A percentile compares a stretch with the other conserved stretches of the same genome.
Conservation (phyloP, 1,284 basidiomycete genomes). For the Mycosarcoma mackinlayi region DNA sequence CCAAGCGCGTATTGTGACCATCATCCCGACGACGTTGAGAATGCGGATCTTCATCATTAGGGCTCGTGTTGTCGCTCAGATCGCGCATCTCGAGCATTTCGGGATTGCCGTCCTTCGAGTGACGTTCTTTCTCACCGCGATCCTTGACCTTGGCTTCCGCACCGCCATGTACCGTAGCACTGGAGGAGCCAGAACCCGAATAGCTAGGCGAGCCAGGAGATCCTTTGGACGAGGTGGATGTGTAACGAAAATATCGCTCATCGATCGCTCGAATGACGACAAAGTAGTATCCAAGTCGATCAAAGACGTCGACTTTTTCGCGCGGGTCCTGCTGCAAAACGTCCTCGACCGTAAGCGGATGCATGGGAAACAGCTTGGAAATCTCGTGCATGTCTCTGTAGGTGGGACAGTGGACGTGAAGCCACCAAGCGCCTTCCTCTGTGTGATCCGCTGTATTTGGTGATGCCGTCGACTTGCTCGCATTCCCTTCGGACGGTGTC, state of each 20-base stretch:
- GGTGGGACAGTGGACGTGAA: conserved; percentile 88
- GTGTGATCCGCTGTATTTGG: conserved; percentile 4
- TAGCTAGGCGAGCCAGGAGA: conserved; percentile 29
- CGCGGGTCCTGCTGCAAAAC: conserved; percentile 92
- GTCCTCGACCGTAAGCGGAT: conserved; percentile 94
- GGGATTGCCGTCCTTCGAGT: not conserved
- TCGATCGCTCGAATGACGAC: conserved; percentile 86
- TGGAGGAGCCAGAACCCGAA: conserved; percentile 17
- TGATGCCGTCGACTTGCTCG: conserved; percentile 11
- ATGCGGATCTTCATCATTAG: not conserved
- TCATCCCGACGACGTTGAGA: not conserved
- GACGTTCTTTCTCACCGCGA: conserved; percentile 1
- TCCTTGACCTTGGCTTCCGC: conserved; percentile 17
- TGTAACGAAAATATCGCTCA: conserved; percentile 74
- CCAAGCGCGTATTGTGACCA: conserved; percentile 22
- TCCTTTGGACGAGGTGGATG: conserved; percentile 61
- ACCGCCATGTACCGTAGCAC: conserved; percentile 26
- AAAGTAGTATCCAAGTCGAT: conserved; percentile 91
- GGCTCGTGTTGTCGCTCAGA: conserved; percentile 3
- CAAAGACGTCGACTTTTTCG: conserved; percentile 91
- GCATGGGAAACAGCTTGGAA: conserved; percentile 88
- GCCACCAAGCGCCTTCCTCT: conserved; percentile 78
- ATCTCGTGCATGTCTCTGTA: conserved; percentile 90
- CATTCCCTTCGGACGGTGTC: conserved; percentile 10
- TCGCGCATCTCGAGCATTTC: conserved; percentile 48